Percentiles rank a stretch among this genome's conserved stretches.
These are phyloP conservation scores for Davidsoniella neocaledoniae DNA, from an alignment of 2,329 filamentous ascomycete genomes.

Conservation along the genomic window DNA sequence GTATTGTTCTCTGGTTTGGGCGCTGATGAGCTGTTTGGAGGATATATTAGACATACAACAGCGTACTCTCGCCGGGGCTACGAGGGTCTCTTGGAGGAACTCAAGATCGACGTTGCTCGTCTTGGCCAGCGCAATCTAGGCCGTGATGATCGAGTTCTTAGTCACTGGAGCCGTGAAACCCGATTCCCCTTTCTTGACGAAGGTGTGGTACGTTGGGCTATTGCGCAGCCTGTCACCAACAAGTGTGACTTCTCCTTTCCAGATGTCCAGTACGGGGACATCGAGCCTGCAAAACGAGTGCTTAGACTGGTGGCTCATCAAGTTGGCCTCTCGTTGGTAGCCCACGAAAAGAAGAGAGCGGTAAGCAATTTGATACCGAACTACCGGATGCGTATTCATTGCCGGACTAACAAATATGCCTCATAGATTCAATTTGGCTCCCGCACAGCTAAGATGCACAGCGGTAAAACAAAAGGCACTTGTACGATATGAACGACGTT, in stretches of 20 bases:
- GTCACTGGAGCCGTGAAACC: constrained; percentile 75
- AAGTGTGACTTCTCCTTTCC: constrained; percentile 62
- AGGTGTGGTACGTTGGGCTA: constrained; percentile 62
- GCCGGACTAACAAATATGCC: background rate
- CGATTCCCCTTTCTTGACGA: constrained; percentile 89
- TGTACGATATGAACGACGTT: background rate
- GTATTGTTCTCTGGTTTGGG: constrained; percentile 85
- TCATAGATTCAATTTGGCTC: constrained; percentile 64
- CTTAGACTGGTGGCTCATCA: constrained; percentile 23
- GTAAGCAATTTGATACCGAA: constrained; percentile 1
- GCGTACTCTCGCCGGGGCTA: constrained; percentile 59
- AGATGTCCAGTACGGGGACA: constrained; percentile 15
- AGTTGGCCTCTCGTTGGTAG: constrained; percentile 2
- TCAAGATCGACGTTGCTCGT: constrained; percentile 68
- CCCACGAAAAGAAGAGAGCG: constrained; percentile 6
- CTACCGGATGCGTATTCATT: too few species aligned
- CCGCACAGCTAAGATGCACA: constrained; percentile 69
- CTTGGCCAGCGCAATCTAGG: constrained; percentile 90
- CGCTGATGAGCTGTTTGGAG: constrained; percentile 90
- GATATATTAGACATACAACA: constrained; percentile 69
- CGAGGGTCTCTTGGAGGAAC: constrained; percentile 56
- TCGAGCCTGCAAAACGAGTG: constrained; percentile 69
- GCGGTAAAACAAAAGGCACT: constrained; percentile 51
- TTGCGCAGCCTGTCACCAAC: constrained; percentile 56
- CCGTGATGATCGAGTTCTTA: constrained; percentile 79